Evolutionary conservation across 1,139 yeast species (phyloP), one percentile per base, ranked within the genome.

Genomic region (Pneumocystis canis): DNA sequence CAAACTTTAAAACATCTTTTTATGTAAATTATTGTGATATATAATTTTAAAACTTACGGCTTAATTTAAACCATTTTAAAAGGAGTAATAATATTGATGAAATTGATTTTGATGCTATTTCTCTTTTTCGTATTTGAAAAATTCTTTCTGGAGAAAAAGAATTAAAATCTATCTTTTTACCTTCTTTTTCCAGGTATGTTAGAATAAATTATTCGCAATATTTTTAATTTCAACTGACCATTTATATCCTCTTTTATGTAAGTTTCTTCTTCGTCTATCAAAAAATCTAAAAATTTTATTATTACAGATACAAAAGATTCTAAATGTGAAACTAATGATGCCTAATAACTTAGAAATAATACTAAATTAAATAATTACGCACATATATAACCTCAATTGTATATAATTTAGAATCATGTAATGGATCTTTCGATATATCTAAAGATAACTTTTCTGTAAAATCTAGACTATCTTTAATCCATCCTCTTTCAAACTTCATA

Each of bases 401-500:
- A 32, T 54, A 40, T 28, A 37, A 33, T 9, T 18, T 39, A 39
- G 58, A 35, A 40, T 59, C 58, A 30, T 35, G 40, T 18, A 59
- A 30, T n/a, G 61, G 25, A 39, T 59, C 58, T 14, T 33, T 58
- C 5, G 28, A 9, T 32, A 53, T 60, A 28, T 47, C 25, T 16
- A 32, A 31, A 16, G 62, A 37, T 25, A 37, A 32, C 6, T 63
- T 64, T 41, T 63, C 63, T 18, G 60, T 61, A 18, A 62, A 61
- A 54, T 67, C 68, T 16, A 58, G 32, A 2, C 62, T 63, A n/a
- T 59, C 64, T 2, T 56, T 41, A 53, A 71, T 67, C 79, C 82
- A 83, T 0, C 94, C 96, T 64, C 95, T 77, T 70, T 89, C 97
- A 66, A 84, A 86, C 61, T 77, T 76, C 82, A 88, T 84, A 68